Conservation (phyloP, 495 filamentous ascomycete genomes). For the Hypoxylon fuscum region DNA sequence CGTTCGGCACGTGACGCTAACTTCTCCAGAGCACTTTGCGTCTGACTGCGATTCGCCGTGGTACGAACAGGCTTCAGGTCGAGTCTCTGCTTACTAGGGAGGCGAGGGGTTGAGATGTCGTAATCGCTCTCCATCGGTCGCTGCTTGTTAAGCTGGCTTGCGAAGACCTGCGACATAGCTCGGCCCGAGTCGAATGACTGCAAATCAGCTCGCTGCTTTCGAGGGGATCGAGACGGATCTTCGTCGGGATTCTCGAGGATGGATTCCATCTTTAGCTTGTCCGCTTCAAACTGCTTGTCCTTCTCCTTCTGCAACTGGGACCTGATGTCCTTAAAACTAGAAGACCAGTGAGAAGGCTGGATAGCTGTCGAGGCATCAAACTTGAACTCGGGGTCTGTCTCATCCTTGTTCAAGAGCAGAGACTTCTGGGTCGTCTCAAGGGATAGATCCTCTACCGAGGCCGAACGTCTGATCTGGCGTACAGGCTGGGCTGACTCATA, state of each 20-base stretch:
- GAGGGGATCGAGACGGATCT: slow-evolving; percentile 6
- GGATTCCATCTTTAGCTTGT: slow-evolving; percentile 34
- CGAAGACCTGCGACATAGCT: slow-evolving; percentile 32
- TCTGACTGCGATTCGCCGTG: slow-evolving; percentile 12
- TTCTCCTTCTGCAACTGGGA: slow-evolving; percentile 21
- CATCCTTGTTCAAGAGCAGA: slow-evolving; percentile 19
- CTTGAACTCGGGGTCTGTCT: neutral
- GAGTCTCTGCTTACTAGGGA: slow-evolving; percentile 5
- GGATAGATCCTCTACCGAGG: slow-evolving; percentile 37
- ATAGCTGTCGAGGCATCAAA: neutral
- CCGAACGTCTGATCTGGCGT: slow-evolving; percentile 25
- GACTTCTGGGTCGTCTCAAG: slow-evolving; percentile 37
- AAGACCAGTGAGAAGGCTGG: slow-evolving; percentile 32
- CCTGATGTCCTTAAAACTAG: slow-evolving; percentile 27
- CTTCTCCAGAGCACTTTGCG: slow-evolving; percentile 26
- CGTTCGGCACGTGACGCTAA: slow-evolving; percentile 36
- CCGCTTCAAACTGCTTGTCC: slow-evolving; percentile 40
- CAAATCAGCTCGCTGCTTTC: neutral
- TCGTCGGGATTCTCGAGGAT: slow-evolving; percentile 17
- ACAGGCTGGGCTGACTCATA: slow-evolving; percentile 21
- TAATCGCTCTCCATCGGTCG: slow-evolving; percentile 3
- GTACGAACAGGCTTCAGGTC: slow-evolving; percentile 9
- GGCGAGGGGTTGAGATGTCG: neutral
- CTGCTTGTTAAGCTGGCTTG: slow-evolving; percentile 31
- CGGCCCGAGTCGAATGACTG: slow-evolving; percentile 16